Evolutionary conservation across 2,329 filamentous ascomycete species (phyloP).

Genomic region (Aspergillus niger): DNA sequence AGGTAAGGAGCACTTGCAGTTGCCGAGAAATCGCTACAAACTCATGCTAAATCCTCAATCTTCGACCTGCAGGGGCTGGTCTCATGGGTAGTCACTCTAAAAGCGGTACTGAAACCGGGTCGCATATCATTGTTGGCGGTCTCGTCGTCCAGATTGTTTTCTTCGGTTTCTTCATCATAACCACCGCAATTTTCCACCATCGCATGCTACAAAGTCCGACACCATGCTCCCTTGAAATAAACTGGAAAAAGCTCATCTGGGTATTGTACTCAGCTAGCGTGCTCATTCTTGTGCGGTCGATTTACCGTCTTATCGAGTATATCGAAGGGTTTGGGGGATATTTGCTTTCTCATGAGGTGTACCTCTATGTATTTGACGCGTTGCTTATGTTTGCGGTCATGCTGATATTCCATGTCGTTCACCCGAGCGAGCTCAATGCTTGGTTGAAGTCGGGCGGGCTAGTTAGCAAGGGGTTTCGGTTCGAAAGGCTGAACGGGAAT

Average conservation of each 20-base stretch:
- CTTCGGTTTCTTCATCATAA: constrained; percentile 6
- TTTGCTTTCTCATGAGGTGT: constrained; percentile 1
- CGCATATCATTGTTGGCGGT: constrained; percentile 1
- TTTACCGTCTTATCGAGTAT: constrained; percentile 6
- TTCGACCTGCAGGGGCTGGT: neutral
- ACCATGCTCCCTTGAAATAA: neutral
- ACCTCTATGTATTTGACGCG: neutral
- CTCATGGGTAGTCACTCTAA: neutral
- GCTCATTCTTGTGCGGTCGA: constrained; percentile 3
- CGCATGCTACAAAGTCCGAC: neutral
- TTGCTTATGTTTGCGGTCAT: constrained; percentile 4
- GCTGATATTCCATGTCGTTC: neutral
- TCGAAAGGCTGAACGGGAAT: neutral
- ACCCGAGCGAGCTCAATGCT: constrained; percentile 7
- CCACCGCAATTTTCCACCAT: constrained; percentile 1
- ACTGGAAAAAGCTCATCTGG: neutral
- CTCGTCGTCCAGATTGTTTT: constrained; percentile 4
- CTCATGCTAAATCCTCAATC: neutral
- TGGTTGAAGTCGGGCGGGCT: neutral
- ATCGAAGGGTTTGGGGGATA: constrained; percentile 4
- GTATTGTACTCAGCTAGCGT: constrained; percentile 1
- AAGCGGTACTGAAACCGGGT: neutral
- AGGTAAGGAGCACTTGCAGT: constrained; percentile 13
- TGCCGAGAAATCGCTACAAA: too few relatives aligned
- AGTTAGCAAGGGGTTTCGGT: neutral